Percentiles rank a stretch among this genome's conserved stretches.
phyloP scores from a whole-genome alignment of 805 yeast genomes.

The Pichia paraexigua region DNA sequence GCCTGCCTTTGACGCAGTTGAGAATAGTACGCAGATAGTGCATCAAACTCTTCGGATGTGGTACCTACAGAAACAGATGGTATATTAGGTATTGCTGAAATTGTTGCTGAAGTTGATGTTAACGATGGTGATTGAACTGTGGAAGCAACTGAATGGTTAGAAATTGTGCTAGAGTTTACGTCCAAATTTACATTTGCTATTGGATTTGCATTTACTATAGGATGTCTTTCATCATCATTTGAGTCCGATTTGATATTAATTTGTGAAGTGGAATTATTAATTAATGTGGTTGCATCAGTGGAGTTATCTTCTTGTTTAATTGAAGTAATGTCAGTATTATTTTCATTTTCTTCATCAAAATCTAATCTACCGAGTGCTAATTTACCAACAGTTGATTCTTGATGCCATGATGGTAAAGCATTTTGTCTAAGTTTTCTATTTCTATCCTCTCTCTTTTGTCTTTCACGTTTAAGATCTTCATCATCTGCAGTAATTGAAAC shows the following conservation, averaged over 20 bases:
- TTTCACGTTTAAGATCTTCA: constrained; percentile 58
- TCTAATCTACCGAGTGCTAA: constrained; percentile 47
- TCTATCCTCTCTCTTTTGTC: constrained; percentile 57
- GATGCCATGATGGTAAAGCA: constrained; percentile 96
- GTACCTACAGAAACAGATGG: constrained; percentile 4
- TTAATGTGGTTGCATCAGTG: background rate
- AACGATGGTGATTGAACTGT: background rate
- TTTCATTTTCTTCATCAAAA: constrained; percentile 36
- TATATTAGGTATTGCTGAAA: background rate
- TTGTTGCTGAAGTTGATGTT: background rate
- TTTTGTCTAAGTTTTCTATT: constrained; percentile 75
- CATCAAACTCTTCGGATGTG: constrained; percentile 64
- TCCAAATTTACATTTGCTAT: background rate
- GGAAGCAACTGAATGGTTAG: background rate
- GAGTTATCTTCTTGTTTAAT: background rate
- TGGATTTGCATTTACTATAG: background rate
- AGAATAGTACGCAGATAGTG: constrained; percentile 67
- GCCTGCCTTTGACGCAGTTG: constrained; percentile 65
- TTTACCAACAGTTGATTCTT: constrained; percentile 80
- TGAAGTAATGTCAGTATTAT: constrained; percentile 7
- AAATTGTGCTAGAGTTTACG: background rate
- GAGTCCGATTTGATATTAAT: background rate
- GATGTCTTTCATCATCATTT: background rate
- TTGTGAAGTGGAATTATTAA: background rate
- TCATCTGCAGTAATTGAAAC: constrained; percentile 86